Percentiles rank a stretch among this genome's conserved stretches.
Conservation (phyloP, 208 protist genomes). For the Crithidia acanthocephali region DNA sequence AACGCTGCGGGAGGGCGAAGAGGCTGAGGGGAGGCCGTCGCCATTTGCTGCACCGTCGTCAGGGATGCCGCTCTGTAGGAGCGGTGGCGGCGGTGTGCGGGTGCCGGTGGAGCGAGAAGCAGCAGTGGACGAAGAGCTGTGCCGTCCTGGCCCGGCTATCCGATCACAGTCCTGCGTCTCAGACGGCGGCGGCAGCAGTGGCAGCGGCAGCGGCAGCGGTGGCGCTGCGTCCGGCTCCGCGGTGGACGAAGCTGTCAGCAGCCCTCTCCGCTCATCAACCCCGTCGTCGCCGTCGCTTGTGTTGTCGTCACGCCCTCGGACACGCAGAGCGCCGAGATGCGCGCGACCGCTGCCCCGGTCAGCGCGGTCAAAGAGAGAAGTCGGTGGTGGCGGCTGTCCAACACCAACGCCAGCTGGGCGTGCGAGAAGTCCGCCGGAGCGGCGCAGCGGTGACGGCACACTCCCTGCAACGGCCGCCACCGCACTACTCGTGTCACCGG, state of each 20-base stretch:
- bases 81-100: neutral
- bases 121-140: neutral
- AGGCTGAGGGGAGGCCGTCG: neutral
- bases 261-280: neutral
- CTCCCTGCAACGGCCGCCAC: neutral
- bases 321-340: neutral
- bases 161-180: neutral
- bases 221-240: neutral
- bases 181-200: neutral
- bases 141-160: neutral
- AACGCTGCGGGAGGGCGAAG: slow-evolving; percentile 22
- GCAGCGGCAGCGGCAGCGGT: neutral
- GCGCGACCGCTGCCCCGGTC: neutral
- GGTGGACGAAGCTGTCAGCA: neutral
- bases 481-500: neutral
- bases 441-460: slow-evolving; percentile 2
- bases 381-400: neutral
- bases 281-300: neutral
- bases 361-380: neutral
- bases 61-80: neutral
- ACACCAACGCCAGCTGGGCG: neutral
- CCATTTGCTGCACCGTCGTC: neutral
- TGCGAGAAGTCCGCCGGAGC: slow-evolving; percentile 1
- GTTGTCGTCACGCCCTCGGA: neutral
- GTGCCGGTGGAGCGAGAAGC: slow-evolving; percentile 4